Evolutionary conservation across 495 filamentous ascomycete genomes (phyloP).

Genomic region (Podospora tetraspora): DNA sequence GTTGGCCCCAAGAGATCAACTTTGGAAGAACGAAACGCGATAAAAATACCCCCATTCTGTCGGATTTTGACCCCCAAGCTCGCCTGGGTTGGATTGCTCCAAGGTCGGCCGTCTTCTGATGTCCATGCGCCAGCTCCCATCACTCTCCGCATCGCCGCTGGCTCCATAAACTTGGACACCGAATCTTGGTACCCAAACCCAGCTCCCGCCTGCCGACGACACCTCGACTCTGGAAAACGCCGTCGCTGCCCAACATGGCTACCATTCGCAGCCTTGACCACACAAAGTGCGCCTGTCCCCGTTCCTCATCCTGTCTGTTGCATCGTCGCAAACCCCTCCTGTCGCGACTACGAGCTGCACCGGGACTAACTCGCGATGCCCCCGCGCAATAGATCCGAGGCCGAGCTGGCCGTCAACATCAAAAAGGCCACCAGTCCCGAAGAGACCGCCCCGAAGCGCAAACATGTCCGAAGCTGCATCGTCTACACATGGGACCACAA

Average conservation of each 20-base stretch:
- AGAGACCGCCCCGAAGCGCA: conserved; percentile 94
- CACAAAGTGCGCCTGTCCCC: conserved; percentile 34
- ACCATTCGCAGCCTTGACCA: conserved; percentile 45
- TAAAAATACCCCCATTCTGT: background rate
- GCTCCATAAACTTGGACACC: background rate
- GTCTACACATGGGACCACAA: conserved; percentile 99
- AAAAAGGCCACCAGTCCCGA: conserved; percentile 94
- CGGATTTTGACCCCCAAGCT: background rate
- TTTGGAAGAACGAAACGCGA: background rate
- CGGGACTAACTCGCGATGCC: conserved; percentile 20
- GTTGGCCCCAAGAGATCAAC: background rate
- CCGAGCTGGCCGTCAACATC: conserved; percentile 91
- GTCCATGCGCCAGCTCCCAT: background rate
- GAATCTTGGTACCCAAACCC: background rate
- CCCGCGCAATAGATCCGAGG: conserved; percentile 63
- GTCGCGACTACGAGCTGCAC: conserved; percentile 9
- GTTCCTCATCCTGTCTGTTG: background rate
- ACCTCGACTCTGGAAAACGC: background rate
- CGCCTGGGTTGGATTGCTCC: background rate
- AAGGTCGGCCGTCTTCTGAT: background rate
- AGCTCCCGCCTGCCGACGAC: background rate
- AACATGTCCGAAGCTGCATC: conserved; percentile 97
- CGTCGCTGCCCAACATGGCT: conserved; percentile 35
- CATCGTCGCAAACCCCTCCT: background rate
- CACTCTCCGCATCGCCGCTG: background rate